Evolutionary conservation across 1,284 basidiomycete genomes (phyloP).

Genomic region (Tetrapyrgos nigripes): DNA sequence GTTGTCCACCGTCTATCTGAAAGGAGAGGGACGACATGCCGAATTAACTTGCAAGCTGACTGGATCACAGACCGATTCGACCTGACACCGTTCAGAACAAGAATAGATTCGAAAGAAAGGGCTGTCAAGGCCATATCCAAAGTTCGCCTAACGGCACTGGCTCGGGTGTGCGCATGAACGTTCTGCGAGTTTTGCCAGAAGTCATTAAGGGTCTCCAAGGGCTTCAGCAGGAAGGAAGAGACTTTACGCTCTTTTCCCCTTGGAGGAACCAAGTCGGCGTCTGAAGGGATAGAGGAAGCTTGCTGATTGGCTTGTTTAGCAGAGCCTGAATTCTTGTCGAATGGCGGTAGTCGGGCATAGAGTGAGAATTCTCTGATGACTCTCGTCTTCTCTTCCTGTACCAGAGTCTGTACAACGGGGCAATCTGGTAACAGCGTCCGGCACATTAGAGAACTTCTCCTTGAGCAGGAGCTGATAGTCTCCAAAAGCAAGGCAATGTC

Average conservation of each 20-base stretch:
- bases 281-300: conserved; percentile 11
- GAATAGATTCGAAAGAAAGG: conserved; percentile 71
- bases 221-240: conserved; percentile 67
- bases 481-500: conserved; percentile 74
- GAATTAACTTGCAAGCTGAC: conserved; percentile 62
- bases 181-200: conserved; percentile 56
- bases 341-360: conserved; percentile 60
- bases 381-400: conserved; percentile 61
- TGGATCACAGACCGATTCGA: conserved; percentile 67
- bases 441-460: conserved; percentile 50
- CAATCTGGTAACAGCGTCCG: conserved; percentile 69
- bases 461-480: conserved; percentile 62
- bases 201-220: conserved; percentile 54
- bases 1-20: conserved; percentile 58
- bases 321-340: background rate
- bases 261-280: conserved; percentile 47
- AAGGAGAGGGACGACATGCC: conserved; percentile 48
- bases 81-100: conserved; percentile 67
- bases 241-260: conserved; percentile 67
- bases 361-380: conserved; percentile 77
- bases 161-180: conserved; percentile 46
- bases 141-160: conserved; percentile 67
- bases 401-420: conserved; percentile 62
- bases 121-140: conserved; percentile 73
- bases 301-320: background rate